phyloP scores from a whole-genome alignment of 768 basidiomycete species.

The Porpolomopsis calyptriformis region DNA sequence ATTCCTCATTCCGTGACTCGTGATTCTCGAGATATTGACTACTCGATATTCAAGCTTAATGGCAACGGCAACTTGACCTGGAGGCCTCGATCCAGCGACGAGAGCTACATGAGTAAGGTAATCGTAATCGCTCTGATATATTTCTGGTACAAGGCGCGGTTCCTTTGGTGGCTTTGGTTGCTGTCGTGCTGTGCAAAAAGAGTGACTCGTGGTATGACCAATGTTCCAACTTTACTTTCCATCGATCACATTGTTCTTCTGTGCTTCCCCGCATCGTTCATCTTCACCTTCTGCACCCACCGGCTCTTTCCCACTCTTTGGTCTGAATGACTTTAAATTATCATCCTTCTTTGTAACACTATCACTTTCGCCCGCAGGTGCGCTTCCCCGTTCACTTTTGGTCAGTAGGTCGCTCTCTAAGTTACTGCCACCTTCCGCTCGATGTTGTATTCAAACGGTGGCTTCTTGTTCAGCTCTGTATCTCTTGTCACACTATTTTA shows the following conservation, averaged over 20 bases:
- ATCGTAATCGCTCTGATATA: neutral
- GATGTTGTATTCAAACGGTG: too few species aligned
- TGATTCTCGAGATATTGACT: conserved; percentile 4
- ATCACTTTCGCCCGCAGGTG: neutral
- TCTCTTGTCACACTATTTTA: too few species aligned
- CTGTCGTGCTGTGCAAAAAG: neutral
- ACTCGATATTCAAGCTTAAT: conserved; percentile 20
- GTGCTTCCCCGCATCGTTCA: neutral
- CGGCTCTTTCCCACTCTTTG: neutral
- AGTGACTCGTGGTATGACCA: neutral
- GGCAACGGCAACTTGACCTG: conserved; percentile 15
- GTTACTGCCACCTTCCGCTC: too few species aligned
- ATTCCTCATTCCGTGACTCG: neutral
- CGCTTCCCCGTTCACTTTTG: too few species aligned
- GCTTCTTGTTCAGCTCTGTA: too few species aligned
- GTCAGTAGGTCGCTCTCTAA: too few species aligned
- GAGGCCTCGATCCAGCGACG: neutral
- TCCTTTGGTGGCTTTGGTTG: neutral
- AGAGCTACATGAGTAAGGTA: neutral
- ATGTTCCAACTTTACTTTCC: neutral
- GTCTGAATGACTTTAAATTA: neutral
- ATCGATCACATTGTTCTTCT: neutral
- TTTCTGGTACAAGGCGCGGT: neutral
- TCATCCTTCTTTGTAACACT: conserved; percentile 1
- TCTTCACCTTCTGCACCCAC: neutral